Evolutionary conservation across 2,329 filamentous ascomycete genomes (phyloP).

Genomic region (Remersonia thermophila): DNA sequence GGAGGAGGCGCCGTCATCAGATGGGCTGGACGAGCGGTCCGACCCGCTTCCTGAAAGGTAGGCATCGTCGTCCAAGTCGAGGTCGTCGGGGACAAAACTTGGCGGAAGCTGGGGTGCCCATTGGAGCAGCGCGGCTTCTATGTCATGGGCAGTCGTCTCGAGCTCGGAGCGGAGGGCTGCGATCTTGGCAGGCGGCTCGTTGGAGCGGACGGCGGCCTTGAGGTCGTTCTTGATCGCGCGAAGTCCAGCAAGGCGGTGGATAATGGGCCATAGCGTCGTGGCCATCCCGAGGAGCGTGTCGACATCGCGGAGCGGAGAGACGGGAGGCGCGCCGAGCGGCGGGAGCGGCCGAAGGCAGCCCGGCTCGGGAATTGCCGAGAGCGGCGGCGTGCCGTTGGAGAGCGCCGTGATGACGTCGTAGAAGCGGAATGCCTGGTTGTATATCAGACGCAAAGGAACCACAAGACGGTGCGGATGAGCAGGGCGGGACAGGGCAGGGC

Average conservation of each 20-base stretch:
- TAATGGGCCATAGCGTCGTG: constrained; percentile 50
- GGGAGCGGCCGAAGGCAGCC: constrained; percentile 35
- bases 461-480: too few relatives aligned
- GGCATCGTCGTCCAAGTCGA: not conserved
- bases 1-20: not conserved
- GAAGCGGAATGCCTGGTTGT: constrained; percentile 45
- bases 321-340: constrained; percentile 30
- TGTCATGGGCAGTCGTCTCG: constrained; percentile 38
- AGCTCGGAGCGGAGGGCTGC: constrained; percentile 38
- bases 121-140: constrained; percentile 40
- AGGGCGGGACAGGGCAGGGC: not conserved
- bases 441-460: too few relatives aligned
- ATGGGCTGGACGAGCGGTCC: not conserved
- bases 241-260: constrained; percentile 47
- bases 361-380: constrained; percentile 37
- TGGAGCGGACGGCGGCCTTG: constrained; percentile 30
- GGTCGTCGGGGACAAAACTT: constrained; percentile 21
- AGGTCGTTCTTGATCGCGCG: constrained; percentile 40
- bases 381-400: constrained; percentile 45
- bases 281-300: constrained; percentile 50
- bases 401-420: constrained; percentile 54
- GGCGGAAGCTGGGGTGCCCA: constrained; percentile 43
- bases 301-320: constrained; percentile 38
- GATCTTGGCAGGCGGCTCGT: constrained; percentile 30
- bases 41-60: not conserved